Evolutionary conservation across 1,139 yeast genomes (phyloP).

Genomic region (Blastobotrys serpentis): DNA sequence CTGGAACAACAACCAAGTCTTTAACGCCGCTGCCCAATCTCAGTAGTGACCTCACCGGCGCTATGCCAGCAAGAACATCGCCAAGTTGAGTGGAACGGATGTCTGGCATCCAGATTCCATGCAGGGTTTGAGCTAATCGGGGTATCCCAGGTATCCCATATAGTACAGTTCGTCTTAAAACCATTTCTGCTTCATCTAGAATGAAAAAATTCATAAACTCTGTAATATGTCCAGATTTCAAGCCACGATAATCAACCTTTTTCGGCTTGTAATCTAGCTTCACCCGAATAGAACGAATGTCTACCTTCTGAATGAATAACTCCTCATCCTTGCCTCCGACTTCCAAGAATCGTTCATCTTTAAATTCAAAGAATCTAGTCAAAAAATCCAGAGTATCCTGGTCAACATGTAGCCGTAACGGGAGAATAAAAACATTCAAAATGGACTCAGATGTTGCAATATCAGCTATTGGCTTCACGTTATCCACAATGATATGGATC

Average conservation of each 20-base stretch:
- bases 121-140: constrained; percentile 54
- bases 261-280: constrained; percentile 92
- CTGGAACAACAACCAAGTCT: constrained; percentile 70
- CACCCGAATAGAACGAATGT: constrained; percentile 59
- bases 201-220: constrained; percentile 87
- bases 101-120: constrained; percentile 81
- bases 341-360: constrained; percentile 60
- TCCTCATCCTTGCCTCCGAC: constrained; percentile 46
- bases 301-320: constrained; percentile 66
- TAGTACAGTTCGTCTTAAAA: constrained; percentile 57
- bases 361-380: constrained; percentile 75
- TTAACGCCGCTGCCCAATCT: constrained; percentile 77
- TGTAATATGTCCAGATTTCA: constrained; percentile 79
- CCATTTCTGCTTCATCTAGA: constrained; percentile 78
- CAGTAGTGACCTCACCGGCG: constrained; percentile 76
- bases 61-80: constrained; percentile 78
- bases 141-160: constrained; percentile 79
- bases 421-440: constrained; percentile 57
- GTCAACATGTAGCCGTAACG: constrained; percentile 80
- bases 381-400: constrained; percentile 90
- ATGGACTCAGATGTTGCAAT: constrained; percentile 71
- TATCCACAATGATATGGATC: constrained; percentile 54
- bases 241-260: constrained; percentile 76
- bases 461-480: constrained; percentile 62
- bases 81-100: constrained; percentile 74